These are phyloP conservation scores for Rhodamnia argentea DNA, from an alignment of 345 rosid genomes.

Conservation along the genomic window DNA sequence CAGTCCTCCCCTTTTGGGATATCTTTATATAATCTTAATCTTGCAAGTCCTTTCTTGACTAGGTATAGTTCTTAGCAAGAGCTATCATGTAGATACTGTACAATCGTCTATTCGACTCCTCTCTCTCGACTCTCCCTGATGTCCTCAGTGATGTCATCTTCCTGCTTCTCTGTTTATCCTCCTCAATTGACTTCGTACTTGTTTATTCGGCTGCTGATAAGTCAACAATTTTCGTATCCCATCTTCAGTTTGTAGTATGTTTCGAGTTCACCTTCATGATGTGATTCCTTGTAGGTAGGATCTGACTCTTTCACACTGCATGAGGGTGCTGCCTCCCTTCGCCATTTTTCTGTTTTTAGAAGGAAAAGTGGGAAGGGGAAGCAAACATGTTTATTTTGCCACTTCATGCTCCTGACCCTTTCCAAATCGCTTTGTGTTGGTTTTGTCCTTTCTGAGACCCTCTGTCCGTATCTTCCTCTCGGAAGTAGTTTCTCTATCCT, in stretches of 20 bases:
- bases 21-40: background rate
- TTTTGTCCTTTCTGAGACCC: background rate
- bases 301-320: conserved; percentile 5
- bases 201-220: conserved; percentile 2
- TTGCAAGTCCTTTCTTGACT: conserved; percentile 10
- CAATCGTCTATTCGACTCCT: background rate
- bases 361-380: conserved; percentile 51
- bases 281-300: conserved; percentile 2
- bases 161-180: background rate
- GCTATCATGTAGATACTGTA: conserved; percentile 1
- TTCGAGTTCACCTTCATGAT: background rate
- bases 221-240: conserved; percentile 4
- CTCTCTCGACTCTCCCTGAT: background rate
- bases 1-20: background rate
- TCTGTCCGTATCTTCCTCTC: conserved; percentile 6
- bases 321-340: conserved; percentile 14
- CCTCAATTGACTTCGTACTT: background rate
- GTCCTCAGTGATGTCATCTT: background rate
- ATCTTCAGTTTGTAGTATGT: background rate
- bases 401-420: background rate
- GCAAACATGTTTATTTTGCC: conserved; percentile 15
- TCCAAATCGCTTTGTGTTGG: background rate
- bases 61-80: background rate
- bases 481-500: background rate
- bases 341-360: conserved; percentile 51